Base-by-base conservation (phyloP, 768 basidiomycete species). In the Sistotremastrum suecicum region DNA sequence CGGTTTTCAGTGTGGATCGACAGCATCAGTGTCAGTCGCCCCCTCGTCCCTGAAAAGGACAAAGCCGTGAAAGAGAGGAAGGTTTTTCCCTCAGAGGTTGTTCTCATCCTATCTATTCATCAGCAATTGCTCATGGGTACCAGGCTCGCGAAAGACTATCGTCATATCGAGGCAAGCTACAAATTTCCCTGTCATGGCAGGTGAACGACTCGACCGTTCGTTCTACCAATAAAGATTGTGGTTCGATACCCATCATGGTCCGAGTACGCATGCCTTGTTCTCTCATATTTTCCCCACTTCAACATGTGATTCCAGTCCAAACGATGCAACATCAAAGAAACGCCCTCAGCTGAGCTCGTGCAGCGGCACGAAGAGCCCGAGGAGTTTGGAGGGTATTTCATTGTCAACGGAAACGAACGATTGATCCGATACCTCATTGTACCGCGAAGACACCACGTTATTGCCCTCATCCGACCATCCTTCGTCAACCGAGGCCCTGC, bases 351-450 rank as follows among this genome's bases (percentile, higher is more conserved):
- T 6, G 83, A 89, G 40, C 79, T 99, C 39, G 89, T 98, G 46
- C 66, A 69, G 46, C 81, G 82, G 50, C 84, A 94, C 59, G 95
- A 99, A 70, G 95, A 99, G 57, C 81, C 95, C 1, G 90, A 95
- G 65, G 95, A 98, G 62, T 97, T 97, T 57, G 95, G 95, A 44
- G 95, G 94, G 31, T 98, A 99, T 65, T 99, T 99, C 59, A 76
- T 99, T 58, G 80, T 99, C 63, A 99, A 99, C 61, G 95, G 95
- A 50, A 98, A 97, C 64, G 95, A 99, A 66, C 89, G 91, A 66
- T 77, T 99, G 51, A 92, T 99, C 54, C 89, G 95, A 51, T 97
- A 91, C 66, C 80, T 98, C 59, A 91, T 98, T 56, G 74, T 99
- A 36, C 94, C 92, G 8, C 83, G 95, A 30, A 76, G 95, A 44